Conservation (phyloP, 805 yeast genomes). For the Wickerhamiella musiphila region DNA sequence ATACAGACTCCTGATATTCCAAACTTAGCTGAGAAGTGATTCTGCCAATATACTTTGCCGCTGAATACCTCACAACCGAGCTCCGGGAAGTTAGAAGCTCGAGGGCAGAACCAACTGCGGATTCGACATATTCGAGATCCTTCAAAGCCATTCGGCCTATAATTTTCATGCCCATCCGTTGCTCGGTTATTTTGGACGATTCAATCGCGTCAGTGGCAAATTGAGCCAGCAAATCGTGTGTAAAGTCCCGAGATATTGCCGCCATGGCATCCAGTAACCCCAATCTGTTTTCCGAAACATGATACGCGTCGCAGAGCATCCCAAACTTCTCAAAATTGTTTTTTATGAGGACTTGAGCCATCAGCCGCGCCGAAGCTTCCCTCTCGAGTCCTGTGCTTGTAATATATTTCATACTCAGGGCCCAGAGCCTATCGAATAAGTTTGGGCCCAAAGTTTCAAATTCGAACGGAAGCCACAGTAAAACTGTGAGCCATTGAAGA, state of each 20-base stretch:
- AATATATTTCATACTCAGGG: constrained; percentile 22
- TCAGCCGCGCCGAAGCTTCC: constrained; percentile 32
- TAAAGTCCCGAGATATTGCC: constrained; percentile 25
- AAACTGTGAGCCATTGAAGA: constrained; percentile 54
- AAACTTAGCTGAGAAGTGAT: constrained; percentile 22
- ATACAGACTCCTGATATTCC: constrained; percentile 16
- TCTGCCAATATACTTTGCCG: constrained; percentile 49
- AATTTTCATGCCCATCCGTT: background rate
- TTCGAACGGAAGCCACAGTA: constrained; percentile 60
- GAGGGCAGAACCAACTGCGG: constrained; percentile 1
- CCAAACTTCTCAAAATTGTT: too few relatives aligned
- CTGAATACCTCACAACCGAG: constrained; percentile 18
- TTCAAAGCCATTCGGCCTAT: background rate
- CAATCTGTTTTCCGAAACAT: too few relatives aligned
- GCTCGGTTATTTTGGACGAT: constrained; percentile 2
- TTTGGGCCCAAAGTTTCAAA: constrained; percentile 26
- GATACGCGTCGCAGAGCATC: too few relatives aligned
- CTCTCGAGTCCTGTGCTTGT: constrained; percentile 39
- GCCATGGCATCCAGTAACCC: constrained; percentile 1
- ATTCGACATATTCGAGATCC: constrained; percentile 1
- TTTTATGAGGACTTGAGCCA: constrained; percentile 39
- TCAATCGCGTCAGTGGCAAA: constrained; percentile 10
- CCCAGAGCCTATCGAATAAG: constrained; percentile 22
- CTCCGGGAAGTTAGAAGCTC: constrained; percentile 3
- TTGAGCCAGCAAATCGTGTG: constrained; percentile 26